A percentile compares a stretch with the other conserved stretches of the same genome.
These are phyloP conservation scores for Blastobotrys chiropterorum DNA, from an alignment of 805 yeast genomes.

Conservation along the genomic window DNA sequence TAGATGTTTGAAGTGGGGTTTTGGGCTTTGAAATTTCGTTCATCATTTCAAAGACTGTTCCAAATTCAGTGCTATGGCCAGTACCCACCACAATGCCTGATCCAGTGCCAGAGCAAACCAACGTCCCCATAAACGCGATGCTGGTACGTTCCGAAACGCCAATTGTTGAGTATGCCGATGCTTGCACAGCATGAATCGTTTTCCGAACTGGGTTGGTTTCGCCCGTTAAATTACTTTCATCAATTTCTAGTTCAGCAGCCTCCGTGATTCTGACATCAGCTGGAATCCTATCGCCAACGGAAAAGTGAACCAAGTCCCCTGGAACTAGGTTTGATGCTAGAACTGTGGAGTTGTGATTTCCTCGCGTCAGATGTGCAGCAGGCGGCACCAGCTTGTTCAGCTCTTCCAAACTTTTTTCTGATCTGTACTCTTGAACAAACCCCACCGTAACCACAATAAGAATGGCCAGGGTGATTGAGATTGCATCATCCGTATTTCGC, in stretches of 20 bases:
- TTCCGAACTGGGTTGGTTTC: constrained; percentile 87
- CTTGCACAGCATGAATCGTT: constrained; percentile 35
- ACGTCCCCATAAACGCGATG: constrained; percentile 95
- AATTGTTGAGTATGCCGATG: constrained; percentile 26
- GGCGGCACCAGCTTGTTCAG: constrained; percentile 91
- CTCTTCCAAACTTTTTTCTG: constrained; percentile 92
- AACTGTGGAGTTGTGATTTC: constrained; percentile 70
- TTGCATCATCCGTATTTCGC: constrained; percentile 96
- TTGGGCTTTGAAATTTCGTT: constrained; percentile 92
- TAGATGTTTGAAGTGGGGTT: constrained; percentile 90
- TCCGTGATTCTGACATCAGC: constrained; percentile 84
- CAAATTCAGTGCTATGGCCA: constrained; percentile 85
- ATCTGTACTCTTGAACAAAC: constrained; percentile 92
- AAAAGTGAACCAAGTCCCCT: constrained; percentile 86
- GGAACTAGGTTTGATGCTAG: constrained; percentile 88
- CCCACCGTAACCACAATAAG: constrained; percentile 94
- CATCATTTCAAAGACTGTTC: constrained; percentile 94
- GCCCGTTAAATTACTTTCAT: constrained; percentile 93
- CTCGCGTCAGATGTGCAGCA: constrained; percentile 86
- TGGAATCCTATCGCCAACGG: constrained; percentile 93
- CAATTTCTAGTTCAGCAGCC: constrained; percentile 75
- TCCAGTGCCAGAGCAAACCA: constrained; percentile 95
- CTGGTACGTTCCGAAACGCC: constrained; percentile 65
- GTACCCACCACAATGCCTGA: constrained; percentile 90
- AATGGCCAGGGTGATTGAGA: constrained; percentile 89